Base-by-base conservation (phyloP, 371 early-diverging fungal species). In the Mucor irregularis region DNA sequence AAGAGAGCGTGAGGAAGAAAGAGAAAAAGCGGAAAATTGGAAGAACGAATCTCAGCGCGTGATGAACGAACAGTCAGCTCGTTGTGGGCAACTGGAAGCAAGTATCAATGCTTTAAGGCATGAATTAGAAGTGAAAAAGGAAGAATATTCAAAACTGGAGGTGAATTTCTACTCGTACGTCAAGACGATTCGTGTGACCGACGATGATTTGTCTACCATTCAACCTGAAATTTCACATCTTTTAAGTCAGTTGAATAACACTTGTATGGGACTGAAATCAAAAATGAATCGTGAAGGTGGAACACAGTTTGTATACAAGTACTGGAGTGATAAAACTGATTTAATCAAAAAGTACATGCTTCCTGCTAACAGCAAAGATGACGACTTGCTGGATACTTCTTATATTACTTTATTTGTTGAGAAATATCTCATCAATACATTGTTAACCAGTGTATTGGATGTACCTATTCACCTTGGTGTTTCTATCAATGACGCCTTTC, bases 181-280 rank as follows among this genome's bases (percentile, higher is more conserved):
- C 13, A 58, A 56, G 17, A 51, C 68, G 4, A 71, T 78, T 52
- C 75, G 79, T 8, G 76, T 75, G 2, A 78, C 79, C 1, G 79
- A 78, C 47, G 79, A 78, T 42, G 79, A 78, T 40, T 30, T 75
- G 22, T 78, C 79, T 1, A 78, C 79, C 0, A 76, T 77, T 33
- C 71, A 73, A 22, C 63, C 68, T n/a, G 70, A 81, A 53, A 68
- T 76, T 53, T 62, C 51, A 5, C 71, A 76, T 43, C 37, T 76
- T 16, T 52, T 62, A 16, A 69, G 67, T 35, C 68, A 70, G 49
- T 30, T 76, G 30, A 71, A 71, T 49, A 76, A 76, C 35, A 64
- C 73, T 38, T 71, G 73, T 42, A 71, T 76, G 76, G 66, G 71
- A 3, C 43, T 76, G 13, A 68, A 66, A 19, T 61, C 65, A 16